A percentile compares a stretch with the other conserved stretches of the same genome.
phyloP scores from a whole-genome alignment of 192 early-diverging fungal genomes.

The Coemansia sp. region DNA sequence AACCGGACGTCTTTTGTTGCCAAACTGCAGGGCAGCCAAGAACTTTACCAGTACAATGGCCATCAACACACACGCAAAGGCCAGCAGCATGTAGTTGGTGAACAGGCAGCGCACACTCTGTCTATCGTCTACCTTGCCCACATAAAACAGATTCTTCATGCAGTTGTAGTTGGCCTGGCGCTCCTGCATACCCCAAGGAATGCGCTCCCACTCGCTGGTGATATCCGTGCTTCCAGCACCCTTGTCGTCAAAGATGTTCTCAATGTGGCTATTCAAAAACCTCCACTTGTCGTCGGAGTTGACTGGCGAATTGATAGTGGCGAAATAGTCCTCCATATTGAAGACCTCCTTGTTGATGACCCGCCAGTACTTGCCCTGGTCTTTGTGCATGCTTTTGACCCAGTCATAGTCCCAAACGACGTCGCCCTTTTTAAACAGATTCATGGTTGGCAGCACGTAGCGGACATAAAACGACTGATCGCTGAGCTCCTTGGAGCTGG shows the following conservation, averaged over 20 bases:
- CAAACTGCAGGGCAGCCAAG: constrained; percentile 77
- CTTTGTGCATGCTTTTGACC: constrained; percentile 54
- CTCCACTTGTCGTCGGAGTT: constrained; percentile 29
- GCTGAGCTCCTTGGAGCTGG: constrained; percentile 40
- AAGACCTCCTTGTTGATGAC: constrained; percentile 67
- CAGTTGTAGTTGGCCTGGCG: constrained; percentile 63
- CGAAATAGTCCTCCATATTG: constrained; percentile 63
- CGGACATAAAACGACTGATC: constrained; percentile 31
- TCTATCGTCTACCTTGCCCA: constrained; percentile 82
- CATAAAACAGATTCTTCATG: constrained; percentile 81
- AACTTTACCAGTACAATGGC: constrained; percentile 81
- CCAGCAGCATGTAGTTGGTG: constrained; percentile 83
- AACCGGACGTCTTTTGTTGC: constrained; percentile 64
- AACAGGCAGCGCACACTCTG: constrained; percentile 71
- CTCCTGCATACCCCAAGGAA: constrained; percentile 13
- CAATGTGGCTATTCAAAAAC: constrained; percentile 38
- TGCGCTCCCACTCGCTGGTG: constrained; percentile 44
- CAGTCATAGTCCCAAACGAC: constrained; percentile 60
- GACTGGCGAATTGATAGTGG: constrained; percentile 31
- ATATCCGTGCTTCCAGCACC: constrained; percentile 52
- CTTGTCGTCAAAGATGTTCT: constrained; percentile 59
- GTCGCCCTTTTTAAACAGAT: constrained; percentile 57
- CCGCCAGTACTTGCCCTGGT: constrained; percentile 57
- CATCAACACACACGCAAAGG: constrained; percentile 74
- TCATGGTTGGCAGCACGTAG: constrained; percentile 40